Conservation (phyloP, 345 rosid species). For the Garcia nutans region DNA sequence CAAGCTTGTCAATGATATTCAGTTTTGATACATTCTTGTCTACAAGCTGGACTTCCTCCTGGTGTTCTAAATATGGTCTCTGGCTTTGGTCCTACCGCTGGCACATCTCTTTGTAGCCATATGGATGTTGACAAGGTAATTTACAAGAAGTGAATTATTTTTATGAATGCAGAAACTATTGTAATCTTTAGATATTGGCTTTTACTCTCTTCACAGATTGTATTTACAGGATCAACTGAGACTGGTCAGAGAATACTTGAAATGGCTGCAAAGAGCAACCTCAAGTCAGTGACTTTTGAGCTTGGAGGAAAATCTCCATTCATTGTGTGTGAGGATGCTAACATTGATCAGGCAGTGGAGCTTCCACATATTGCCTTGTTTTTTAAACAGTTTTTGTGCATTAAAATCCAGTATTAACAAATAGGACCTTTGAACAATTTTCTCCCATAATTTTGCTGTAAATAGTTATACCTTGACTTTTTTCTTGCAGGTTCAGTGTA, state of each 20-base stretch:
- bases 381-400: slow-evolving; percentile 68
- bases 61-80: slow-evolving; percentile 79
- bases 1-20: neutral
- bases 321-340: slow-evolving; percentile 84
- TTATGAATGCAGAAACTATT: neutral
- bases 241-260: slow-evolving; percentile 56
- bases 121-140: slow-evolving; percentile 84
- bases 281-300: slow-evolving; percentile 77
- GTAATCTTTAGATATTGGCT: neutral
- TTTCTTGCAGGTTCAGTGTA: slow-evolving; percentile 69
- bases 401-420: neutral
- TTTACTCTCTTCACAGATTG: slow-evolving; percentile 44
- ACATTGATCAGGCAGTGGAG: slow-evolving; percentile 76
- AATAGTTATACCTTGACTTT: neutral
- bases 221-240: slow-evolving; percentile 80
- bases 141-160: neutral
- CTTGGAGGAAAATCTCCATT: slow-evolving; percentile 95
- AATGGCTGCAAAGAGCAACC: slow-evolving; percentile 74
- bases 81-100: slow-evolving; percentile 76
- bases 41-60: slow-evolving; percentile 80
- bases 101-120: slow-evolving; percentile 73
- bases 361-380: slow-evolving; percentile 72
- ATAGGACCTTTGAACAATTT: neutral
- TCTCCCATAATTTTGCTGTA: neutral
- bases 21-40: neutral